Evolutionary conservation across 2,329 filamentous ascomycete genomes (phyloP), one percentile per base, ranked within the genome.

Genomic region (Diaporthe citri): DNA sequence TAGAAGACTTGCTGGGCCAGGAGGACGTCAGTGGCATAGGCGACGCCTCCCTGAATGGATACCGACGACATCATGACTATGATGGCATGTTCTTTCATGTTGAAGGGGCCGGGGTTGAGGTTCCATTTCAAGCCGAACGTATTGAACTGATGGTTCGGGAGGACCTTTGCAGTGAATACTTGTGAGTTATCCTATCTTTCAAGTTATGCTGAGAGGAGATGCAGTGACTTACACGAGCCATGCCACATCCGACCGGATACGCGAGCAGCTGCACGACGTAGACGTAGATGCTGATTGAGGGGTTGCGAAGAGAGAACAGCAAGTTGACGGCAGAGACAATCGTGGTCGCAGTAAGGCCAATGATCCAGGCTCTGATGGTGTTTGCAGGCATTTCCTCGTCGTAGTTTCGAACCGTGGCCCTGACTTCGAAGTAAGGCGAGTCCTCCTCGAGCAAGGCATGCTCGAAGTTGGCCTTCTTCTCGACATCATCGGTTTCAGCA

Each of bases 1-100:
- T 90, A 90, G 77, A 87, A 90, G 77, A 88, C 77, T 74, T 86
- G 79, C 77, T 85, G 83, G 13, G 84, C 84, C 52, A 85, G 80
- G n/a, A 86, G 78, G 57, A 86, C 82, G 74, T 85, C 83, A 55
- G 83, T 85, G 51, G 83, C 81, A 71, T 85, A 85, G 60, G 80
- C 82, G 39, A 75, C 73, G 13, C 73, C 73, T 48, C 73, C 73
- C 36, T 75, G 73, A 25, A 75, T 74, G 13, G 67, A 72, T 5
- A 74, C 73, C n/a, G 72, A 85, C 34, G 87, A 85, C 77, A 79
- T 78, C 64, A 79, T 78, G 62, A 78, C 77, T 15, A 82, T 79
- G 31, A 83, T 78, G 12, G 79, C 77, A 77, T 83, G 82, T 73
- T 83, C 82, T 72, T 83, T 83, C 72, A 80, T 80, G 71, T 81